Base-by-base conservation (phyloP, 2,329 filamentous ascomycete species). In the Lecanosticta acicola region DNA sequence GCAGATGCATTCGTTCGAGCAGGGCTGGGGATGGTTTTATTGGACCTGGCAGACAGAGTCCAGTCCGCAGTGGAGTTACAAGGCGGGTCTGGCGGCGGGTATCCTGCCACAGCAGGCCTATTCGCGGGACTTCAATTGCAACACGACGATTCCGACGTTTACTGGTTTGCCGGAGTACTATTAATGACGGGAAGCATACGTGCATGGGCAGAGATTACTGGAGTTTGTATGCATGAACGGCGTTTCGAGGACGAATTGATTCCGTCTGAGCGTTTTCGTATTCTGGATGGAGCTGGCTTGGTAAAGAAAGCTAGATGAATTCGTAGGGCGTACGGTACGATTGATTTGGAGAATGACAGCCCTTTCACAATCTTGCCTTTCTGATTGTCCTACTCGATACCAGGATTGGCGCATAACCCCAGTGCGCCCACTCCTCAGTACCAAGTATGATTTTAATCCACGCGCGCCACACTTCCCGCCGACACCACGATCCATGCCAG, bases 1-100 rank as follows among this genome's bases (percentile, higher is more conserved):
- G 43, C 93, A 98, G 71, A 98, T 98, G 87, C 77, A 84, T 58
- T 87, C 83, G 48, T 98, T 97, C 62, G 91, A 97, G 68, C 82
- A 84, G 53, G 88, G 87, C 4, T 93, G 86, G 84, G 93, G 93
- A 39, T 98, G 93, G 93, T 96, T 94, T 71, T 98, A 98, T 70
- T 98, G 93, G 93, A 97, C 90, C 26, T 94, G 93, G 91, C 80
- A 89, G 69, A 95, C 91, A 21, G 91, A 97, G 72, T 76, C 70
- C 54, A 83, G 85, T 39, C 75, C 82, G 49, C 88, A 96, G 70
- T 98, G 93, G 93, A 95, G 89, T 65, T 95, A 93, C 72, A 82
- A 90, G 68, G 75, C 81, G 53, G 90, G 88, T 0, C 72, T 90
- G 52, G 77, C 77, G 42, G 85, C 85, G 1, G 87, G 87, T 0